A percentile compares a stretch with the other conserved stretches of the same genome.
Conservation (phyloP, 202 grass and related monocot species). For the Panicum virgatum region DNA sequence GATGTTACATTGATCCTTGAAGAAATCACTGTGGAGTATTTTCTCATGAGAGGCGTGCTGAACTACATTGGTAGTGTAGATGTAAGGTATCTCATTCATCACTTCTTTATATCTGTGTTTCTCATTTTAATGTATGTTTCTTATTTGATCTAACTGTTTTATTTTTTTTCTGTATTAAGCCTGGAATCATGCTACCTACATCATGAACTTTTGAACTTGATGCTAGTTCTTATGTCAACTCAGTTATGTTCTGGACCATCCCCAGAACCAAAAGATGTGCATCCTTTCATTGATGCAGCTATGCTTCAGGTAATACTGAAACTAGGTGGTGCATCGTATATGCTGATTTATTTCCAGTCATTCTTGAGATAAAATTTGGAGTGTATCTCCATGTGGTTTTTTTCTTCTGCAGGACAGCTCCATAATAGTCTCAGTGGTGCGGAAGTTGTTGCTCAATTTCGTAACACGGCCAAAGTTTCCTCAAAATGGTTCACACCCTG, state of each 20-base stretch:
- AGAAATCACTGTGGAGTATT: constrained; percentile 76
- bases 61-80: constrained; percentile 74
- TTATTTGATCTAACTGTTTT: constrained; percentile 45
- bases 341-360: constrained; percentile 32
- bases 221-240: constrained; percentile 97
- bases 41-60: constrained; percentile 83
- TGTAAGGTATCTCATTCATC: constrained; percentile 84
- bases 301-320: constrained; percentile 85
- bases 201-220: constrained; percentile 93
- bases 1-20: constrained; percentile 31
- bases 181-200: constrained; percentile 80
- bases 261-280: constrained; percentile 87
- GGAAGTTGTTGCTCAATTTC: constrained; percentile 84
- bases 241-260: constrained; percentile 97
- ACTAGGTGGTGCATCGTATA: constrained; percentile 31
- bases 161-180: constrained; percentile 67
- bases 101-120: constrained; percentile 25
- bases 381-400: constrained; percentile 18
- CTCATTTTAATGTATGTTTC: neutral
- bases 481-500: constrained; percentile 65
- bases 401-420: constrained; percentile 68
- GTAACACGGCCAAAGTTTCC: constrained; percentile 69
- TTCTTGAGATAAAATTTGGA: constrained; percentile 40
- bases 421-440: constrained; percentile 62
- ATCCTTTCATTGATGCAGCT: constrained; percentile 94